Base-by-base conservation (phyloP, 305 asterid genomes). In the Solanum hybrid region DNA sequence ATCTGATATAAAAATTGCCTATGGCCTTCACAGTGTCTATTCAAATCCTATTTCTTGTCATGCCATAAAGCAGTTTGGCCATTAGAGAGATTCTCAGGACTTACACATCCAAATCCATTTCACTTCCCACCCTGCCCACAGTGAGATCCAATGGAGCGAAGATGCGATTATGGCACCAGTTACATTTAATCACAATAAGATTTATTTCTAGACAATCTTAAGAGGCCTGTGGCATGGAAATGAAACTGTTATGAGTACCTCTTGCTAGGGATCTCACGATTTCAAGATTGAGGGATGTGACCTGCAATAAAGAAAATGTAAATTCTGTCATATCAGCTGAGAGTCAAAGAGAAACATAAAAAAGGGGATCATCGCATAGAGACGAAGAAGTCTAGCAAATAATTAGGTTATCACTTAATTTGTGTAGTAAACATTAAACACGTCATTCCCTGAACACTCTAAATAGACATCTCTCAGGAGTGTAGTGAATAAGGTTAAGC, bases 211-310 rank as follows among this genome's bases (percentile, higher is more conserved):
- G 8, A 24, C 34, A 39, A 27, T 5, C 70, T 26, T 81, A 38
- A 39, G 24, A 81, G 36, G 22, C 82, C 82, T 17, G 36, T 65
- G 32, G 51, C 10, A 7, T 75, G 39, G 22, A 57, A 79, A 83
- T 81, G 51, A 72, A 72, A 24, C 24, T 34, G 57, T 29, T 31
- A 88, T 89, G 9, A 20, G 33, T 92, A 97, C 99, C 99, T 94
- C 95, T 97, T 84, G 99, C 99, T 80, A 96, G 98, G 61, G 96
- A 97, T 93, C 98, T 93, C 90, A 97, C 99, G 79, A 97, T 94
- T 94, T 96, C 98, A 91, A 94, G 98, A 93, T 96, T 97, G 89
- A 97, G 99, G 88, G 96, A 93, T 36, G 98, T 96, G 88, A 97
- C 99, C 99, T 97, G 95, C 90, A 92, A 91, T n/a, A 14, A 17